These are phyloP conservation scores for Coniella vitis DNA, from an alignment of 2,329 filamentous ascomycete species.

Conservation along the genomic window DNA sequence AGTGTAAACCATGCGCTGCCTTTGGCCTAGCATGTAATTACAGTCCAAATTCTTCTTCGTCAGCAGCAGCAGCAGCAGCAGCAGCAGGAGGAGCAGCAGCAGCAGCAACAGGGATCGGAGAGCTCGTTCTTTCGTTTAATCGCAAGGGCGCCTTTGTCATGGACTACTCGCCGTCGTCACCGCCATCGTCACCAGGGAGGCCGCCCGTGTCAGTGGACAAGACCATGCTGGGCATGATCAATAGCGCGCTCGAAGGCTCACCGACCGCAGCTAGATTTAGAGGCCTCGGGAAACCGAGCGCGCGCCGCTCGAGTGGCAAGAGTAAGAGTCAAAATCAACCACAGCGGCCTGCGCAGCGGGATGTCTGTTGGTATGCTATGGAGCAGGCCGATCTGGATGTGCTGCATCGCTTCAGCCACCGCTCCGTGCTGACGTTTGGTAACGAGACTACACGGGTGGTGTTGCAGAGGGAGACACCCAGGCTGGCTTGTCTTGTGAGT, in stretches of 20 bases:
- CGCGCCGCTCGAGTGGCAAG: too few species aligned
- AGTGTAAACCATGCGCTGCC: conserved; percentile 39
- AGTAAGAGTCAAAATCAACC: too few species aligned
- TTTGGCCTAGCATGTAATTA: conserved; percentile 45
- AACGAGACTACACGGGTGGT: conserved; percentile 23
- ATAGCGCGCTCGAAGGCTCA: conserved; percentile 16
- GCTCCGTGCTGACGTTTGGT: conserved; percentile 36
- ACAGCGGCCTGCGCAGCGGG: too few species aligned
- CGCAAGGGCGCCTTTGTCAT: conserved; percentile 16
- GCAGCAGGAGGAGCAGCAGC: too few species aligned
- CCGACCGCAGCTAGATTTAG: conserved; percentile 15
- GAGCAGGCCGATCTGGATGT: conserved; percentile 27
- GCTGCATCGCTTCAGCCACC: conserved; percentile 34
- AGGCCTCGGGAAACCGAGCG: conserved; percentile 17
- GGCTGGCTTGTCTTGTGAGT: conserved; percentile 34
- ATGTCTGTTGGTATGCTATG: conserved; percentile 24
- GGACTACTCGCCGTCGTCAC: background rate
- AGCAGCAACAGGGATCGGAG: conserved; percentile 7
- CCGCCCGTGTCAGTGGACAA: conserved; percentile 16
- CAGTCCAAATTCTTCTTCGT: conserved; percentile 18
- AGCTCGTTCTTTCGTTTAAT: conserved; percentile 27
- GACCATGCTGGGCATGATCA: conserved; percentile 17
- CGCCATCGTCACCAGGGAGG: conserved; percentile 12
- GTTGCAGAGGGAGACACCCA: conserved; percentile 29
- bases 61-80: too few species aligned